Percentiles rank a stretch among this genome's conserved stretches.
phyloP scores from a whole-genome alignment of 768 basidiomycete genomes.

The Gymnopilus dilepis region DNA sequence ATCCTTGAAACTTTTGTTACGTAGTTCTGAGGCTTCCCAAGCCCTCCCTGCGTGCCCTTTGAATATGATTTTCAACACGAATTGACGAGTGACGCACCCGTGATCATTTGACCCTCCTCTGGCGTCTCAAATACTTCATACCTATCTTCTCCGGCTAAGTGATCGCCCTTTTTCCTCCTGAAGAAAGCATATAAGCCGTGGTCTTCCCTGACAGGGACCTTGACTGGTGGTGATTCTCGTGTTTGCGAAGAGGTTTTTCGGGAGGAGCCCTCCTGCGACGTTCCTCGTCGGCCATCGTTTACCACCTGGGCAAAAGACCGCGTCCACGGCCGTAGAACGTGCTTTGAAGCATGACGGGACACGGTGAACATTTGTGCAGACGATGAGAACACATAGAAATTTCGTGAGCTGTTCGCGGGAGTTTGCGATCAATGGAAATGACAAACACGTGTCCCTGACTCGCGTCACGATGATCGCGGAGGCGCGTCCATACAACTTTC shows the following conservation, averaged over 20 bases:
- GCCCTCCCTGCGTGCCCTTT: slow-evolving; percentile 65
- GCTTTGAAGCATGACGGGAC: slow-evolving; percentile 21
- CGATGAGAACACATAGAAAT: background rate
- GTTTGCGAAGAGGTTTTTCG: slow-evolving; percentile 12
- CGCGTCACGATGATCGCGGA: slow-evolving; percentile 10
- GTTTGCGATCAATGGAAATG: slow-evolving; percentile 16
- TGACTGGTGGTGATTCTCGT: slow-evolving; percentile 18
- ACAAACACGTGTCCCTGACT: slow-evolving; percentile 15
- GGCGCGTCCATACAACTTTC: slow-evolving; percentile 9
- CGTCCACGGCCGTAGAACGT: slow-evolving; percentile 15
- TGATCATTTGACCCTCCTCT: slow-evolving; percentile 32
- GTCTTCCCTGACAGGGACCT: slow-evolving; percentile 50
- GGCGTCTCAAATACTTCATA: slow-evolving; percentile 55
- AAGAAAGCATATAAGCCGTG: slow-evolving; percentile 86
- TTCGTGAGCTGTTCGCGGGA: background rate
- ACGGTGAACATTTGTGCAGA: slow-evolving; percentile 24
- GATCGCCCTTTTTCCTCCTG: slow-evolving; percentile 52
- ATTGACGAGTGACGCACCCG: slow-evolving; percentile 29
- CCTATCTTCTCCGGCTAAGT: slow-evolving; percentile 47
- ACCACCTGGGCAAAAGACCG: slow-evolving; percentile 36
- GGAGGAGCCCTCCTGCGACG: slow-evolving; percentile 11
- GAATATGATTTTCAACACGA: too few species aligned
- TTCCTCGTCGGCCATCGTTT: slow-evolving; percentile 14
- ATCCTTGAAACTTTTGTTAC: slow-evolving; percentile 91
- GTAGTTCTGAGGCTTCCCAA: slow-evolving; percentile 86